These are phyloP conservation scores for Helotiales sp. DNA, from an alignment of 2,329 filamentous ascomycete species.

Conservation along the genomic window DNA sequence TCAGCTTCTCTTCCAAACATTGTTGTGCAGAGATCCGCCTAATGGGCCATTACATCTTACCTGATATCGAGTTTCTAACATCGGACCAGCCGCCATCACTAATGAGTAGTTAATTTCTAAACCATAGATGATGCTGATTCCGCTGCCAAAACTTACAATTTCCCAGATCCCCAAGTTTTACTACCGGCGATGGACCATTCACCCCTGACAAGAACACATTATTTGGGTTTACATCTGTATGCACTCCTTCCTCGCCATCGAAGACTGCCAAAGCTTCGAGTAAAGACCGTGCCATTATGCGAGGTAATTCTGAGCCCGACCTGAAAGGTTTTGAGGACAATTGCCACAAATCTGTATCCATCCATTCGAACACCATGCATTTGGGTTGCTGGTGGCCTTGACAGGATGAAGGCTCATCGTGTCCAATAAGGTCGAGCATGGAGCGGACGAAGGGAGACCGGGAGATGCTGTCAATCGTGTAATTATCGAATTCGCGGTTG, in stretches of 20 bases:
- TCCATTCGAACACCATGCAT: conserved; percentile 1
- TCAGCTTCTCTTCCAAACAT: background rate
- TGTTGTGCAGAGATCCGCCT: background rate
- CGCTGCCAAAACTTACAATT: background rate
- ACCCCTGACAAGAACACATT: background rate
- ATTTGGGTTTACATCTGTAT: conserved; percentile 3
- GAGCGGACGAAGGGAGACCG: background rate
- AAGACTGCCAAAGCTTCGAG: background rate
- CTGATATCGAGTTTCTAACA: background rate
- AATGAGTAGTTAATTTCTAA: background rate
- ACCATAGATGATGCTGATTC: background rate
- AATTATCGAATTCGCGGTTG: background rate
- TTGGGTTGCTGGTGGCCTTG: background rate
- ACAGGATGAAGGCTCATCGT: background rate
- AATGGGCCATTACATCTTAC: background rate
- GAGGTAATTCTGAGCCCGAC: background rate
- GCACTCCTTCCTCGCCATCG: background rate
- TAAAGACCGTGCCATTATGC: background rate
- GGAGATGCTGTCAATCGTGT: background rate
- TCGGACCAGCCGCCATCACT: background rate
- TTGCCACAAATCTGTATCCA: background rate
- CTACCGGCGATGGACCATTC: background rate
- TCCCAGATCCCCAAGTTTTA: conserved; percentile 1
- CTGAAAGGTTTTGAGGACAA: background rate
- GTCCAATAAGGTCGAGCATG: background rate